Evolutionary conservation across 805 yeast genomes (phyloP).

Genomic region (Metschnikowia lunata): DNA sequence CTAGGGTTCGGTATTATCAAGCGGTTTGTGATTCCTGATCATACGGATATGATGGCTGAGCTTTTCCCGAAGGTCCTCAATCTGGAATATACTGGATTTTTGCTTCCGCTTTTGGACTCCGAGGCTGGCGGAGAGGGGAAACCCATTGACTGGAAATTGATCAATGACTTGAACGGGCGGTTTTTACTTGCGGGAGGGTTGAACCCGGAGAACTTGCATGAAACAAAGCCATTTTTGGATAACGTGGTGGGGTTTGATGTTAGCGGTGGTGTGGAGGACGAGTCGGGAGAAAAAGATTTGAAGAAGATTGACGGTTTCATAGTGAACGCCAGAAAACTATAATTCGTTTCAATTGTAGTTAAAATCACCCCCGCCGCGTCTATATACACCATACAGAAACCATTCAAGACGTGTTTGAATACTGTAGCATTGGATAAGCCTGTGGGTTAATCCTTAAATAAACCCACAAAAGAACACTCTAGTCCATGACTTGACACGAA

Average conservation of each 20-base stretch:
- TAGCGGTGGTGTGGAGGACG: conserved; percentile 85
- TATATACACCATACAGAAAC: background rate
- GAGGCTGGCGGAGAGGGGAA: conserved; percentile 92
- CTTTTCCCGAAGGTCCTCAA: conserved; percentile 9
- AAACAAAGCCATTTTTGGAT: conserved; percentile 40
- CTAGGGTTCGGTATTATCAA: conserved; percentile 61
- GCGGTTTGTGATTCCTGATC: conserved; percentile 60
- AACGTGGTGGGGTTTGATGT: conserved; percentile 92
- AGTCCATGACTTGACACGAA: too few relatives aligned
- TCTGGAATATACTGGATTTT: conserved; percentile 30
- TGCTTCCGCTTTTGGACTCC: conserved; percentile 71
- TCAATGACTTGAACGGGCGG: conserved; percentile 24
- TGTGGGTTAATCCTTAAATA: too few relatives aligned
- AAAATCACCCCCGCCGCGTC: too few relatives aligned
- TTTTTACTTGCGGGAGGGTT: conserved; percentile 89
- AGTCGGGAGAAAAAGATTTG: conserved; percentile 66
- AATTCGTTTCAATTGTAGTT: background rate
- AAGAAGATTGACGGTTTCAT: conserved; percentile 60
- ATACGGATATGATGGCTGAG: conserved; percentile 36
- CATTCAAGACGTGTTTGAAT: background rate
- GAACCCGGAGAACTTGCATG: conserved; percentile 62
- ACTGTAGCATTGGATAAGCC: background rate
- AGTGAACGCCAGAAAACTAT: conserved; percentile 37
- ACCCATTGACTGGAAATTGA: conserved; percentile 61
- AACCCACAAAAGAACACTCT: too few relatives aligned